These are phyloP conservation scores for Tephrocybe sp. DNA, from an alignment of 768 basidiomycete genomes.

Conservation along the genomic window DNA sequence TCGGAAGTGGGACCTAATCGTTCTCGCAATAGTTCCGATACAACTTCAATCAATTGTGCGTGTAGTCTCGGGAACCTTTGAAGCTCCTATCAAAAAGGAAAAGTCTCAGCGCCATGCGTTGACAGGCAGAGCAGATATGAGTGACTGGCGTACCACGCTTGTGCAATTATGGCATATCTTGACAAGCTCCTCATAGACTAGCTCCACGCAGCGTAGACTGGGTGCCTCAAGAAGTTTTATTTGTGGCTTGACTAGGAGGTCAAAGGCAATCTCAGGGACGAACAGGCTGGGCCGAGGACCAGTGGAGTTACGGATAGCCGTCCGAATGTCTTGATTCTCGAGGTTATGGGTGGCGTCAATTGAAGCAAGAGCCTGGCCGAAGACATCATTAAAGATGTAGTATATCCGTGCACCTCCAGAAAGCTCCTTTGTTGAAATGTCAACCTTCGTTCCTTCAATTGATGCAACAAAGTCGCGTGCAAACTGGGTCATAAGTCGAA, in stretches of 20 bases:
- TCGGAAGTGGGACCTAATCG: conserved; percentile 94
- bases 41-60: conserved; percentile 90
- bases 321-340: conserved; percentile 92
- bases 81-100: conserved; percentile 62
- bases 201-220: conserved; percentile 91
- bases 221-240: conserved; percentile 95
- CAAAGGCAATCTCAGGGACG: conserved; percentile 96
- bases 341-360: conserved; percentile 91
- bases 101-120: background rate
- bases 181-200: conserved; percentile 98
- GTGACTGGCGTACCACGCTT: conserved; percentile 58
- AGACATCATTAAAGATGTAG: conserved; percentile 99
- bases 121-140: conserved; percentile 23
- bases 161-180: conserved; percentile 99
- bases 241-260: conserved; percentile 95
- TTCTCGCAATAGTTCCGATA: conserved; percentile 94
- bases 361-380: conserved; percentile 84
- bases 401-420: conserved; percentile 98
- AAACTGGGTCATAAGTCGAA: conserved; percentile 98
- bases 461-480: conserved; percentile 95
- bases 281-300: conserved; percentile 95
- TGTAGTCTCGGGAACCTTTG: conserved; percentile 94
- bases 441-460: conserved; percentile 94
- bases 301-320: conserved; percentile 97
- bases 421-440: conserved; percentile 96